Percentiles rank a stretch among this genome's conserved stretches.
Conservation (phyloP, 352 stramenopile genomes). For the Phytophthora palmivora region DNA sequence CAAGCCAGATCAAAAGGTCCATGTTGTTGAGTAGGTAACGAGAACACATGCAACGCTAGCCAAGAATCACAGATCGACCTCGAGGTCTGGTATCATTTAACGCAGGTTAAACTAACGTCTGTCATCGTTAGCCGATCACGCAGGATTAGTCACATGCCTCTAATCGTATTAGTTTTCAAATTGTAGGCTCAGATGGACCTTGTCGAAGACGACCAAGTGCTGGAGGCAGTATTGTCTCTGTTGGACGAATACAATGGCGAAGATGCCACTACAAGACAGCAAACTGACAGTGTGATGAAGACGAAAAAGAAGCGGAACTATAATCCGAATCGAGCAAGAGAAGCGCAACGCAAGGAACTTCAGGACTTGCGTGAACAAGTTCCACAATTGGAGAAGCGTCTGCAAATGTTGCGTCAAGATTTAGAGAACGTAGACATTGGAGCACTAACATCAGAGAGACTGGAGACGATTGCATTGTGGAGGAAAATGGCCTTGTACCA, state of each 20-base stretch:
- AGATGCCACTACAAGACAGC: neutral
- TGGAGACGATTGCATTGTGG: slow-evolving; percentile 15
- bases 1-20: too few relatives aligned
- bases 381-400: slow-evolving; percentile 9
- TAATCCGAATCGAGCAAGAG: slow-evolving; percentile 36
- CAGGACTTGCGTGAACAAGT: slow-evolving; percentile 21
- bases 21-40: too few relatives aligned
- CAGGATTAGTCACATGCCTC: neutral
- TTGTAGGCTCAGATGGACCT: slow-evolving; percentile 2
- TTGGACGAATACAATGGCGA: slow-evolving; percentile 23
- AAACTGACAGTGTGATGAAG: too few relatives aligned
- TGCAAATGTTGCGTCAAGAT: slow-evolving; percentile 13
- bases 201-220: slow-evolving; percentile 23
- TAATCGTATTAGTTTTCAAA: neutral
- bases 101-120: too few relatives aligned
- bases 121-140: too few relatives aligned
- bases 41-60: too few relatives aligned
- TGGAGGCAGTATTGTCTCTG: slow-evolving; percentile 28
- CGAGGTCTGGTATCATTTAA: too few relatives aligned
- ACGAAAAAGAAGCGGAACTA: slow-evolving; percentile 23
- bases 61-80: too few relatives aligned
- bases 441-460: slow-evolving; percentile 1
- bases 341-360: slow-evolving; percentile 20
- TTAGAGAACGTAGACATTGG: neutral
- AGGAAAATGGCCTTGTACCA: slow-evolving; percentile 19